phyloP scores from a whole-genome alignment of 169 alveolate genomes.

The Plasmodium chabaudi region DNA sequence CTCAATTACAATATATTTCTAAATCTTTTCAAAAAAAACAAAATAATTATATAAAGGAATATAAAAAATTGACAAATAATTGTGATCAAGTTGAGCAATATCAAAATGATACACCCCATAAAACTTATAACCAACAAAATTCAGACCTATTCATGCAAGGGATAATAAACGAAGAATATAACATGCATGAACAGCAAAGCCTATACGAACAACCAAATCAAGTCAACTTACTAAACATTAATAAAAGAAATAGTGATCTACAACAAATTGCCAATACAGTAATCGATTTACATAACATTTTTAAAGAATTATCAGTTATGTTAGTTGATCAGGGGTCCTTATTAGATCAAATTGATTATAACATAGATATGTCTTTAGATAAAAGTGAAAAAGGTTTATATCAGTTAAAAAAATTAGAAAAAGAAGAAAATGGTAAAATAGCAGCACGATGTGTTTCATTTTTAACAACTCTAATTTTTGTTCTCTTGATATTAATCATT shows the following conservation, averaged over 20 bases:
- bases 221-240: conserved; percentile 65
- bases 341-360: conserved; percentile 87
- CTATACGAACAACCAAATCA: conserved; percentile 65
- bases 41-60: conserved; percentile 78
- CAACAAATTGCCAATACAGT: conserved; percentile 83
- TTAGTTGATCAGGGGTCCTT: conserved; percentile 88
- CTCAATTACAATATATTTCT: conserved; percentile 80
- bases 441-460: conserved; percentile 71
- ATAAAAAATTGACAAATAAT: conserved; percentile 75
- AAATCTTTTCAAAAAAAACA: conserved; percentile 81
- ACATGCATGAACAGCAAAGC: conserved; percentile 16
- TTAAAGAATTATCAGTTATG: conserved; percentile 85
- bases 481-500: conserved; percentile 62
- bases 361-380: conserved; percentile 77
- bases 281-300: conserved; percentile 82
- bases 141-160: too few relatives aligned
- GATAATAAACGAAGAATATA: background rate
- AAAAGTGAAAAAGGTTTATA: conserved; percentile 72
- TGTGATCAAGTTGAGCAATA: conserved; percentile 47
- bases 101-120: conserved; percentile 9
- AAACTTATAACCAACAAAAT: too few relatives aligned
- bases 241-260: conserved; percentile 81
- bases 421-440: conserved; percentile 26
- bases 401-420: conserved; percentile 59
- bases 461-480: conserved; percentile 44